Evolutionary conservation across 2,329 filamentous ascomycete species (phyloP).

Genomic region (Clarireedia hainanense): DNA sequence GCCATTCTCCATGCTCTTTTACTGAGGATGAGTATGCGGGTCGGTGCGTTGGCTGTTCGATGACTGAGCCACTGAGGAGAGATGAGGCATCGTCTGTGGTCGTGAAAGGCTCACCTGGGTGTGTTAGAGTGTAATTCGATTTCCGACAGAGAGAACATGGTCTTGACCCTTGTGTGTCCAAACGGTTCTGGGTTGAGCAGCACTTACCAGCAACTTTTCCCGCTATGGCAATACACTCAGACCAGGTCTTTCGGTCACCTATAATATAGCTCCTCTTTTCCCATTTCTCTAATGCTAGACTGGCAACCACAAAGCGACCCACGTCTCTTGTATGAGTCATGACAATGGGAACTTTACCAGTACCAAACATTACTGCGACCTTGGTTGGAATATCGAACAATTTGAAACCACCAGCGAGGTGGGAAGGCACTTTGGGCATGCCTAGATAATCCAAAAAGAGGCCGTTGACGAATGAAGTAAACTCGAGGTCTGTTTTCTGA

Average conservation of each 20-base stretch:
- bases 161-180: not conserved
- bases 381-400: constrained; percentile 19
- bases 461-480: constrained; percentile 19
- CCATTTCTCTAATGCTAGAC: constrained; percentile 19
- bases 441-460: constrained; percentile 20
- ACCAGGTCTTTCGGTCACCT: constrained; percentile 22
- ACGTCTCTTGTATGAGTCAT: constrained; percentile 24
- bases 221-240: constrained; percentile 22
- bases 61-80: not conserved
- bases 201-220: constrained; percentile 16
- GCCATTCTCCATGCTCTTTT: constrained; percentile 2
- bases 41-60: not conserved
- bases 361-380: constrained; percentile 19
- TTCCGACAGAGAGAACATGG: too few relatives aligned
- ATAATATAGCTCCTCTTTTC: constrained; percentile 16
- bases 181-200: not conserved
- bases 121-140: not conserved
- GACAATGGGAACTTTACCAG: constrained; percentile 15
- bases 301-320: constrained; percentile 19
- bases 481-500: constrained; percentile 16
- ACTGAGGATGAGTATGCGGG: not conserved
- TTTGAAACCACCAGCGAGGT: constrained; percentile 15
- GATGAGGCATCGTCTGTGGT: not conserved
- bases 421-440: constrained; percentile 15
- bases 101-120: not conserved